Evolutionary conservation across 2,329 filamentous ascomycete genomes (phyloP), one percentile per base, ranked within the genome.

Genomic region (Trichoderma citrinoviride): DNA sequence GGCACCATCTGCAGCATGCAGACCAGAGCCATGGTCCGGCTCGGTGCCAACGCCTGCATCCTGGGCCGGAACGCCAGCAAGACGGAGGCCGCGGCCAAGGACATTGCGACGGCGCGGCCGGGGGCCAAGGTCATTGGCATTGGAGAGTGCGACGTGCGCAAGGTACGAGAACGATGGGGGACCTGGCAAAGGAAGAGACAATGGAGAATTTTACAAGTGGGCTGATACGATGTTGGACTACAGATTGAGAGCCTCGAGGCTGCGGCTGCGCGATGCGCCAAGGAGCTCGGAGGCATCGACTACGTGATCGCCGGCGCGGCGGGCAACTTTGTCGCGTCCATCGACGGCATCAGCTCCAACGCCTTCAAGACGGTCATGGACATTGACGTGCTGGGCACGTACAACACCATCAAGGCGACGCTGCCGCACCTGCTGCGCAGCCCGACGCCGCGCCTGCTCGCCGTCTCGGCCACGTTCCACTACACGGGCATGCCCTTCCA

Each of bases 341-440:
- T 98, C 66, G 85, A 89, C 46, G 89, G 89, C 67, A 85, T 98
- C 56, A 92, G 87, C 46, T 79, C 90, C 65, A 98, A 98, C 74
- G 95, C 92, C 3, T 96, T 99, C 87, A 96, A 93, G 77, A 84
- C 91, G 0, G 95, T 99, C 69, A 94, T 98, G 72, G 95, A 98
- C 67, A 99, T 99, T 73, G 95, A 98, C 75, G 90, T 97, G 3
- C 78, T 98, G 41, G 95, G 95, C 37, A 96, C 91, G 17, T 99
- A 91, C 80, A 96, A 98, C 80, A 97, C 93, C 3, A 83, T 97
- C 73, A 98, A 98, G 79, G 93, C 94, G 3, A 95, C 92, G 1
- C 80, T 97, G 40, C 92, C 92, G 0, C 85, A 96, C 72, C 85
- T 99, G 3, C 78, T 92, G 14, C 83, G 87, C 71, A 96, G 92